phyloP scores from a whole-genome alignment of 2,329 filamentous ascomycete genomes.

The Aspergillus calidoustus region DNA sequence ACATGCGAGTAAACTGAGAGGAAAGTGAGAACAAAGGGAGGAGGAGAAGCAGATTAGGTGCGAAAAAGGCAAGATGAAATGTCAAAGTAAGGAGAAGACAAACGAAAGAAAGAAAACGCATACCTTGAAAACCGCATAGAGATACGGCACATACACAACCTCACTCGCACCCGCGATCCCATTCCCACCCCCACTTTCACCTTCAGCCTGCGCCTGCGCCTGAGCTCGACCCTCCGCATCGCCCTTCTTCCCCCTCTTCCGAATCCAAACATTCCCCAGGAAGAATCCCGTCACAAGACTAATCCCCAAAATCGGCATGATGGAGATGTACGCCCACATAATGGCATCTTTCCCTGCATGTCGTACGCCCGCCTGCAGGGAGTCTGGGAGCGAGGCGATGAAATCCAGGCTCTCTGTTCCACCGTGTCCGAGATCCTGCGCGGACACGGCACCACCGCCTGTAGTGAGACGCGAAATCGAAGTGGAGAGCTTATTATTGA shows the following conservation, averaged over 20 bases:
- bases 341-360: conserved; percentile 59
- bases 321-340: conserved; percentile 67
- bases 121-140: conserved; percentile 39
- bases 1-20: too few species aligned
- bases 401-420: conserved; percentile 43
- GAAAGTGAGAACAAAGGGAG: too few species aligned
- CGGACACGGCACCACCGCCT: conserved; percentile 27
- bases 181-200: background rate
- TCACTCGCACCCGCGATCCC: conserved; percentile 28
- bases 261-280: conserved; percentile 59
- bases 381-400: conserved; percentile 41
- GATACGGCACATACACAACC: conserved; percentile 37
- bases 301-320: conserved; percentile 63
- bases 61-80: too few species aligned
- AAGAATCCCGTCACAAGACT: conserved; percentile 50
- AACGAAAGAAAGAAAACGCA: background rate
- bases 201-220: background rate
- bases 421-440: conserved; percentile 19
- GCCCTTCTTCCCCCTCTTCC: conserved; percentile 27
- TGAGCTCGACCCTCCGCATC: conserved; percentile 4
- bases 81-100: background rate
- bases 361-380: conserved; percentile 44
- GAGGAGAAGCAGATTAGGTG: too few species aligned
- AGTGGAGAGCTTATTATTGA: conserved; percentile 61
- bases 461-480: conserved; percentile 34